phyloP scores from a whole-genome alignment of 2,329 filamentous ascomycete species.

The Dothiorella sarmentorum region DNA sequence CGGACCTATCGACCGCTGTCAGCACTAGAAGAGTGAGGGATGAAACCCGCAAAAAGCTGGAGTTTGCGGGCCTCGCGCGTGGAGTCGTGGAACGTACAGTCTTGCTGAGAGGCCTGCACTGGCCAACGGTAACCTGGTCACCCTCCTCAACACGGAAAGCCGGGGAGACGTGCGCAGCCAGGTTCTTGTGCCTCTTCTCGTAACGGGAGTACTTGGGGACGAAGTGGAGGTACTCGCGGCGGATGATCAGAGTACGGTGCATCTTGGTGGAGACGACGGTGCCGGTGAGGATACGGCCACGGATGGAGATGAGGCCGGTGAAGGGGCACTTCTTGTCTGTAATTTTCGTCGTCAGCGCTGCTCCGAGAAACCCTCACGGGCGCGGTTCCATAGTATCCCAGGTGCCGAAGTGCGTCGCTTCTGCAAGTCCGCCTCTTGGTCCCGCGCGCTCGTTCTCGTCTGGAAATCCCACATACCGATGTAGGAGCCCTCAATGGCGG shows the following conservation, averaged over 20 bases:
- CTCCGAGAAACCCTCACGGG: neutral
- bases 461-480: slow-evolving; percentile 69
- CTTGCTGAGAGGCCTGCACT: slow-evolving; percentile 99
- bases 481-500: slow-evolving; percentile 97
- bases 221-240: slow-evolving; percentile 99
- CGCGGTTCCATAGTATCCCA: neutral
- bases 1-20: slow-evolving; percentile 63
- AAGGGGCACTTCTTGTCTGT: slow-evolving; percentile 99
- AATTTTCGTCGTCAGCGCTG: slow-evolving; percentile 18
- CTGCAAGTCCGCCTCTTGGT: slow-evolving; percentile 1
- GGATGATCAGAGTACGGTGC: slow-evolving; percentile 99
- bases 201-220: slow-evolving; percentile 99
- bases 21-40: neutral
- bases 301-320: slow-evolving; percentile 98
- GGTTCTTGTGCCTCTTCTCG: slow-evolving; percentile 99
- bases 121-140: slow-evolving; percentile 98
- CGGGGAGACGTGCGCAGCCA: slow-evolving; percentile 96
- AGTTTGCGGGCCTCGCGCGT: neutral
- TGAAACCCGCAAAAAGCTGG: neutral
- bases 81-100: slow-evolving; percentile 68
- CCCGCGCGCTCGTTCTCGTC: neutral
- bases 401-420: neutral
- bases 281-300: slow-evolving; percentile 99
- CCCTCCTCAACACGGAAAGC: slow-evolving; percentile 99
- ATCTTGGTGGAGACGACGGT: slow-evolving; percentile 99